These are phyloP conservation scores for Melaleuca alternifolia DNA, from an alignment of 345 rosid species.

Conservation along the genomic window DNA sequence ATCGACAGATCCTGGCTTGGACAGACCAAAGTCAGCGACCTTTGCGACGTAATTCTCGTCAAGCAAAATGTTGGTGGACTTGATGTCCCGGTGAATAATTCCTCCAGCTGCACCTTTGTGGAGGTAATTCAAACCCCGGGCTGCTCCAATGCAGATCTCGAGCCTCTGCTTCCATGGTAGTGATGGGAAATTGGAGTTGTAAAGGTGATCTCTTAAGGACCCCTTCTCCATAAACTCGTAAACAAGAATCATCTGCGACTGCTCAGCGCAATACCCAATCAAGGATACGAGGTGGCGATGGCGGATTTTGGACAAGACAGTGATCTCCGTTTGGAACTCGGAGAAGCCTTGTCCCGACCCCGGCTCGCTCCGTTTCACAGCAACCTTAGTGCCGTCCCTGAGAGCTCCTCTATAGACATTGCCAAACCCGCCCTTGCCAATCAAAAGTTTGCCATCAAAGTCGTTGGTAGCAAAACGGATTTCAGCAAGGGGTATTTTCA, in stretches of 20 bases:
- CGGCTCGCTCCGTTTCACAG: slow-evolving; percentile 34
- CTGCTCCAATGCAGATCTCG: slow-evolving; percentile 52
- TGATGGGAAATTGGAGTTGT: slow-evolving; percentile 14
- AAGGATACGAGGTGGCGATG: slow-evolving; percentile 66
- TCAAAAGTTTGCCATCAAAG: slow-evolving; percentile 18
- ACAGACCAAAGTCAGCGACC: slow-evolving; percentile 58
- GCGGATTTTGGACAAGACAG: slow-evolving; percentile 43
- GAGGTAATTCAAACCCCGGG: slow-evolving; percentile 42
- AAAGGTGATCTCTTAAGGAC: slow-evolving; percentile 37
- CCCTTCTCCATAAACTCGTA: slow-evolving; percentile 57
- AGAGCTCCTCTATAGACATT: slow-evolving; percentile 28
- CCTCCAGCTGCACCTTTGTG: slow-evolving; percentile 28
- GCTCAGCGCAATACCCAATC: slow-evolving; percentile 55
- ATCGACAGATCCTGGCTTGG: slow-evolving; percentile 20
- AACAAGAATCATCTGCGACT: slow-evolving; percentile 48
- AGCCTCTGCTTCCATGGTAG: slow-evolving; percentile 49
- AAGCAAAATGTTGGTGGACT: slow-evolving; percentile 52
- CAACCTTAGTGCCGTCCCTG: slow-evolving; percentile 25
- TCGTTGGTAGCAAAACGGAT: slow-evolving; percentile 32
- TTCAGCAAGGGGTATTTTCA: slow-evolving; percentile 27
- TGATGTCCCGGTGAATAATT: slow-evolving; percentile 53
- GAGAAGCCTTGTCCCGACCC: slow-evolving; percentile 39
- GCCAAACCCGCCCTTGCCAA: slow-evolving; percentile 46
- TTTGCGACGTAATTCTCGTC: slow-evolving; percentile 32
- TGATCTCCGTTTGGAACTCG: slow-evolving; percentile 49